Conservation (phyloP, 805 yeast species). For the Hanseniaspora clermontiae region DNA sequence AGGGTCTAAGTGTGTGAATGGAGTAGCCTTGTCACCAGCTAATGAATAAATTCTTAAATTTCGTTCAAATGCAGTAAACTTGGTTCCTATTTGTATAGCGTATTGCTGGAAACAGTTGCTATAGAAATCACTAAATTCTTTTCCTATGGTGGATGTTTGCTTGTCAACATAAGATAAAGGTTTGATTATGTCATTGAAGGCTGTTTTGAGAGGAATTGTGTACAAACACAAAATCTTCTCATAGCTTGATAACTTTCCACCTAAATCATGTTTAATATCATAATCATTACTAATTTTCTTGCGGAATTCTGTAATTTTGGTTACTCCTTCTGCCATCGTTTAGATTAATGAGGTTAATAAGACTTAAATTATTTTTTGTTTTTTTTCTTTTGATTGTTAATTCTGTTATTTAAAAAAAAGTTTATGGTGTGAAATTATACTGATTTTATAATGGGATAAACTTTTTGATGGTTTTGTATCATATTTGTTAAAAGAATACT, state of each 20-base stretch:
- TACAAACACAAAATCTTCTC: constrained; percentile 31
- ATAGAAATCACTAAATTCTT: constrained; percentile 24
- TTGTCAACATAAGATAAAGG: constrained; percentile 25
- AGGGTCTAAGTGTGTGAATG: constrained; percentile 17
- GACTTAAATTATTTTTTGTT: no score
- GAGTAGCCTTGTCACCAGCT: not conserved
- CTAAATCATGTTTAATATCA: constrained; percentile 18
- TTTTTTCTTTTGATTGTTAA: not conserved
- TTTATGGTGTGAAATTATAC: not conserved
- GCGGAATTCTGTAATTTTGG: not conserved
- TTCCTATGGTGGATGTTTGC: constrained; percentile 23
- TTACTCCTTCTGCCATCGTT: not conserved
- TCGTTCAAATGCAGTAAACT: not conserved
- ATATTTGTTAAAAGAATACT: not conserved
- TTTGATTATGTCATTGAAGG: constrained; percentile 15
- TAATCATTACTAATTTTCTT: constrained; percentile 15
- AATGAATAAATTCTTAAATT: constrained; percentile 12
- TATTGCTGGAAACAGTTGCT: constrained; percentile 1
- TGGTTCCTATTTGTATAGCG: not conserved
- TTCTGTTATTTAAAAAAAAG: not conserved
- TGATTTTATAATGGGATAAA: not conserved
- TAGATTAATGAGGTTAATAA: not conserved
- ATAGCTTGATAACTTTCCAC: constrained; percentile 27
- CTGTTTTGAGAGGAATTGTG: constrained; percentile 17
- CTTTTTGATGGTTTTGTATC: not conserved